phyloP scores from a whole-genome alignment of 768 basidiomycete genomes.

The Xerocomellus amylosporus region DNA sequence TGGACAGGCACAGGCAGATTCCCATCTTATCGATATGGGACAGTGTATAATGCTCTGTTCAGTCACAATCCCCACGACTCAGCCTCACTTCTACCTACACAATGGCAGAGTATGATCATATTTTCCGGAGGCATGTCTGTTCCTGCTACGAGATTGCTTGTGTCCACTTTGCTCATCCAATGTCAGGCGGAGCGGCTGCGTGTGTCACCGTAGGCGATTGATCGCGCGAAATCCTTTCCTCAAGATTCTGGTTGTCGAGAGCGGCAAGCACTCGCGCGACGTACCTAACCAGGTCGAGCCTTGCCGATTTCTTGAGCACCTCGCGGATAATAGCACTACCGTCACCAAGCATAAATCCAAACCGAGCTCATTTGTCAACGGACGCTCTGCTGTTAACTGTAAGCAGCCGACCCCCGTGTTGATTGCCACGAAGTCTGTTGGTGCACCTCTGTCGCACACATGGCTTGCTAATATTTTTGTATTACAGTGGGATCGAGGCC shows the following conservation, averaged over 20 bases:
- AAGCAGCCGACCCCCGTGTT: background rate
- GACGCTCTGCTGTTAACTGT: background rate
- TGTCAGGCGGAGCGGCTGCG: background rate
- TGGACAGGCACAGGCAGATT: too few relatives aligned
- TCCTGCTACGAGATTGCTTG: too few relatives aligned
- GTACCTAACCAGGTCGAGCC: background rate
- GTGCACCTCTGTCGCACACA: background rate
- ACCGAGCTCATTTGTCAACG: background rate
- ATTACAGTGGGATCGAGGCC: conserved; percentile 49
- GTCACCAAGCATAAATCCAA: background rate
- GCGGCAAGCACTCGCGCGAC: background rate
- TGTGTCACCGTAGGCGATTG: background rate
- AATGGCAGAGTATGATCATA: too few relatives aligned
- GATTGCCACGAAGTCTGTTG: conserved; percentile 51
- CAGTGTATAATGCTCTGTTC: too few relatives aligned
- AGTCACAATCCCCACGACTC: too few relatives aligned
- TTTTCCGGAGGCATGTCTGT: too few relatives aligned
- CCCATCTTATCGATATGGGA: too few relatives aligned
- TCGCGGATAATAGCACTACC: background rate
- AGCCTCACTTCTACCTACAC: too few relatives aligned
- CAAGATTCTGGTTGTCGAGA: background rate
- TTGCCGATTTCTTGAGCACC: background rate
- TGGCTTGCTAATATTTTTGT: background rate
- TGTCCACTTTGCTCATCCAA: too few relatives aligned
- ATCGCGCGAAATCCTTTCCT: background rate